These are phyloP conservation scores for Vaccinium corymbosum DNA, from an alignment of 148 eudicot species.

Conservation along the genomic window DNA sequence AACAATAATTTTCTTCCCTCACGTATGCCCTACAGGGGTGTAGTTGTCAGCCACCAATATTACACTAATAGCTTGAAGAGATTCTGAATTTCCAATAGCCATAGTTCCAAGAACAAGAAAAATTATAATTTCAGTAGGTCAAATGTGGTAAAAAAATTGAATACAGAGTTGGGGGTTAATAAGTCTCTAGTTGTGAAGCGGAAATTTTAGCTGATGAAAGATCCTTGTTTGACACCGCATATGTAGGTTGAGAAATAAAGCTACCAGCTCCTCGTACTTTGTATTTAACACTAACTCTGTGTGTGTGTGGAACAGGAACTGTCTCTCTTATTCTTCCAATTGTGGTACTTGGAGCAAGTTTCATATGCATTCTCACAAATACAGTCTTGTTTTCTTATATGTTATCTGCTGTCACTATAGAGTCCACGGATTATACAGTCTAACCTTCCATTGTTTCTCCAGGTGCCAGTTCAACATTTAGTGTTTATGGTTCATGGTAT, in stretches of 20 bases:
- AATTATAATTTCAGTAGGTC: no score
- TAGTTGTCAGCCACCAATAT: no score
- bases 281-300: not conserved
- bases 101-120: no score
- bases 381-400: not conserved
- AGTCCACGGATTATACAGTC: not conserved
- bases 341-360: not conserved
- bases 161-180: no score
- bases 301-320: not conserved
- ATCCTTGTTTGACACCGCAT: not conserved
- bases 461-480: constrained; percentile 96
- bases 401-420: not conserved
- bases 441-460: constrained; percentile 5
- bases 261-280: not conserved
- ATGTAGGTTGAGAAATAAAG: not conserved
- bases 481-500: constrained; percentile 99
- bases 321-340: not conserved
- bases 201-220: not conserved
- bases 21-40: no score
- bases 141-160: no score
- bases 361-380: not conserved
- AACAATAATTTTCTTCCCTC: no score
- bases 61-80: no score
- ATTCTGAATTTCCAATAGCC: no score
- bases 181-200: no score